Conservation (phyloP, 2,329 filamentous ascomycete species). For the Trichoderma simmonsii region DNA sequence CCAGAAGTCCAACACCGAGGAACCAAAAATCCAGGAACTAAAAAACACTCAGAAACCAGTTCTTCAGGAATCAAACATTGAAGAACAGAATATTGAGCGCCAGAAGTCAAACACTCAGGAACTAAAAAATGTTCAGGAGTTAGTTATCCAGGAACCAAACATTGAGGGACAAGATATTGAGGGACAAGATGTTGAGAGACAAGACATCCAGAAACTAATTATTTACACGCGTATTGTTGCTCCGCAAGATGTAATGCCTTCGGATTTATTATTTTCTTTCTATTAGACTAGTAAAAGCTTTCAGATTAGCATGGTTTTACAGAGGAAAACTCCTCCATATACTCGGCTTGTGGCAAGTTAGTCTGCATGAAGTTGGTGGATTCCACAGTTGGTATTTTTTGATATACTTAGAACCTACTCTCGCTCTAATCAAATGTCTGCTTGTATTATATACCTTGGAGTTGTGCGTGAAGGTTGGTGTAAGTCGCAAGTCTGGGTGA, state of each 20-base stretch:
- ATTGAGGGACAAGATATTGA: background rate
- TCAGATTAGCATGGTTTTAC: background rate
- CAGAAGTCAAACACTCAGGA: too few species aligned
- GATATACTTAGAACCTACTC: background rate
- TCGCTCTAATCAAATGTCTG: background rate
- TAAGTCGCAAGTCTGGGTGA: background rate
- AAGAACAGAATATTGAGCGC: too few species aligned
- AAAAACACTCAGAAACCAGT: too few species aligned
- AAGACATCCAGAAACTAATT: too few species aligned
- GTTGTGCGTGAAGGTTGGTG: background rate
- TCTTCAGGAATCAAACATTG: too few species aligned
- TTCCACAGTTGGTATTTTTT: too few species aligned
- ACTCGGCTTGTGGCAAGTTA: background rate
- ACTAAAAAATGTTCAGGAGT: too few species aligned
- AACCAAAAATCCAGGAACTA: too few species aligned
- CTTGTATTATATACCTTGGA: background rate
- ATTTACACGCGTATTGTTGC: background rate
- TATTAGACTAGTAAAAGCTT: background rate
- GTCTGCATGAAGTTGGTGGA: background rate
- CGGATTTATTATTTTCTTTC: background rate
- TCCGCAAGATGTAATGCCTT: background rate
- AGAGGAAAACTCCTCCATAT: background rate
- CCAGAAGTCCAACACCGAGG: too few species aligned
- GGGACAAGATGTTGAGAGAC: too few species aligned
- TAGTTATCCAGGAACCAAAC: background rate